Conservation (phyloP, 208 protist species). For the Histomonas meleagridis region DNA sequence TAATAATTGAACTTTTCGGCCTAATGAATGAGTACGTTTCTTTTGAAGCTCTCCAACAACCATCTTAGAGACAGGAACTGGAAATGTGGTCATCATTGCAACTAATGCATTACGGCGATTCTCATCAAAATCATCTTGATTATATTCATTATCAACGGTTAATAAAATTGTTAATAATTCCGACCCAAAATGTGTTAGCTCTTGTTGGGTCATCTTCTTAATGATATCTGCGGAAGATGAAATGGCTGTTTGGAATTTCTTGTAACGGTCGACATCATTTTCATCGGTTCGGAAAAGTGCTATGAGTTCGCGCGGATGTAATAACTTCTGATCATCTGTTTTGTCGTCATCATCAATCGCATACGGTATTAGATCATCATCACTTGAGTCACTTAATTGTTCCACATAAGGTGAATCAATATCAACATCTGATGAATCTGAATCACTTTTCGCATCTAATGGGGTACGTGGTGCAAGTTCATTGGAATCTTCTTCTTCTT, state of each 20-base stretch:
- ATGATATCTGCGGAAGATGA: background rate
- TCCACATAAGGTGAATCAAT: background rate
- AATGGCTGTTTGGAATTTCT: background rate
- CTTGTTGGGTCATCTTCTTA: background rate
- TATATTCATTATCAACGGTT: constrained; percentile 21
- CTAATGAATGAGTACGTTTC: background rate
- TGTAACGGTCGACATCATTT: background rate
- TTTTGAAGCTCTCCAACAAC: background rate
- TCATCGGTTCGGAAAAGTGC: background rate
- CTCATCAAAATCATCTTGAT: background rate
- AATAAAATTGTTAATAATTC: background rate
- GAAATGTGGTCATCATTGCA: background rate
- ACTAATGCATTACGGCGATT: background rate
- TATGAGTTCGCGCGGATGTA: constrained; percentile 14
- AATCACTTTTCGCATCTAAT: background rate
- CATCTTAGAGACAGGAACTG: background rate
- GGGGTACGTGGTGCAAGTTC: background rate
- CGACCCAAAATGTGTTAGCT: background rate
- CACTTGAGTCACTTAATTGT: background rate
- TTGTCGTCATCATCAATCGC: constrained; percentile 16
- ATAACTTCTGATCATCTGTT: background rate
- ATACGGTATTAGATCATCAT: background rate
- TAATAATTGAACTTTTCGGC: background rate
- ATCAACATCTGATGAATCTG: background rate
- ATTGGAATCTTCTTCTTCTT: background rate